A percentile compares a stretch with the other conserved stretches of the same genome.
These are phyloP conservation scores for Vaccinium corymbosum DNA, from an alignment of 148 eudicot genomes.

Conservation along the genomic window DNA sequence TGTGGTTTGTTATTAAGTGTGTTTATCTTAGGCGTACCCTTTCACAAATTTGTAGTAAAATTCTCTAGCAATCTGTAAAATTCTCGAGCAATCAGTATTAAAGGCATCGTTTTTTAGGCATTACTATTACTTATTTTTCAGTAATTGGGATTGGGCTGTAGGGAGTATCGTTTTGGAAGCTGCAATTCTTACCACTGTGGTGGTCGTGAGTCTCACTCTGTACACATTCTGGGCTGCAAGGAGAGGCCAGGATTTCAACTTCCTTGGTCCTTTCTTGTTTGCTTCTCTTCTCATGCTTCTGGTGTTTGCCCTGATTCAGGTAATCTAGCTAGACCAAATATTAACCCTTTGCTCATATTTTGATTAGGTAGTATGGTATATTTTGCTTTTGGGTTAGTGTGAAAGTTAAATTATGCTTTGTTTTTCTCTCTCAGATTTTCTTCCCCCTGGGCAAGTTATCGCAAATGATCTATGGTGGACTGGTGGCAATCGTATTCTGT, in stretches of 20 bases:
- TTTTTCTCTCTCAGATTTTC: slow-evolving; percentile 31
- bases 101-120: neutral
- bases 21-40: too few relatives aligned
- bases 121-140: neutral
- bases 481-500: slow-evolving; percentile 17
- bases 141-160: slow-evolving; percentile 16
- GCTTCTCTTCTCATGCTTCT: slow-evolving; percentile 48
- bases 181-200: slow-evolving; percentile 43
- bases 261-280: slow-evolving; percentile 63
- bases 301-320: slow-evolving; percentile 51
- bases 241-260: slow-evolving; percentile 59
- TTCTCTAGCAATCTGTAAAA: too few relatives aligned
- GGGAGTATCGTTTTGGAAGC: slow-evolving; percentile 56
- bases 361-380: too few relatives aligned
- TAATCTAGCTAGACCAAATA: slow-evolving; percentile 4
- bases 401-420: neutral
- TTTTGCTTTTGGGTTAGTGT: neutral
- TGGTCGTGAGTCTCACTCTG: slow-evolving; percentile 51
- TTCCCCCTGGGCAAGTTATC: slow-evolving; percentile 49
- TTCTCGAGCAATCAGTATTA: too few relatives aligned
- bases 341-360: neutral
- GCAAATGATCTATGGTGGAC: slow-evolving; percentile 49
- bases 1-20: too few relatives aligned
- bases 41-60: too few relatives aligned
- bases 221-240: slow-evolving; percentile 68